These are phyloP conservation scores for Azolla pinnata DNA, from an alignment of 75 land plant species.

Conservation along the genomic window DNA sequence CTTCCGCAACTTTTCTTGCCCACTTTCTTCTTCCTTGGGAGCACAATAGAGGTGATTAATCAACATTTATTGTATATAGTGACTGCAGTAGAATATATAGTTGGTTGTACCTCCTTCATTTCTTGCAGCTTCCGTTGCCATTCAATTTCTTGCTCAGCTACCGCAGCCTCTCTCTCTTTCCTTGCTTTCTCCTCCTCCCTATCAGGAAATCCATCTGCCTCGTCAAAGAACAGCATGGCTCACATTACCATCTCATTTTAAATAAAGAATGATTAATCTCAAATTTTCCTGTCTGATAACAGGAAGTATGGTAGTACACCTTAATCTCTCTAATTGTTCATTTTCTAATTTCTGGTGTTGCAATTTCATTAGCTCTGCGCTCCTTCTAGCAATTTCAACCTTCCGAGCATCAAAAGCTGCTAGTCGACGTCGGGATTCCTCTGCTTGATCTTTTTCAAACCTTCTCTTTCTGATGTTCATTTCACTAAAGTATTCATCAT, in stretches of 20 bases:
- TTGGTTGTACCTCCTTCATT: conserved; percentile 5
- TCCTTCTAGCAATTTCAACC: conserved; percentile 17
- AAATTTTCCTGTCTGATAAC: background rate
- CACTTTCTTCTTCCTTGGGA: background rate
- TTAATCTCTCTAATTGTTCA: background rate
- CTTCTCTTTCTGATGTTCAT: conserved; percentile 19
- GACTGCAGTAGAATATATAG: background rate
- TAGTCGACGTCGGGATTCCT: conserved; percentile 7
- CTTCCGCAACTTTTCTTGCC: background rate
- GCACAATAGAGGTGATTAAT: background rate
- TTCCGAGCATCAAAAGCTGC: conserved; percentile 12
- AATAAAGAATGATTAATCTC: background rate
- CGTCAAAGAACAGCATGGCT: conserved; percentile 10
- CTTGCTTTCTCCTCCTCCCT: conserved; percentile 17
- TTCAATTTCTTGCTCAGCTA: background rate
- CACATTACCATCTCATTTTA: background rate
- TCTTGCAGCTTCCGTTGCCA: background rate
- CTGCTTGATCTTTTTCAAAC: conserved; percentile 26
- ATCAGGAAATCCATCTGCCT: conserved; percentile 10
- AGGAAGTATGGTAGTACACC: background rate
- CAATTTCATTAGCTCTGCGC: conserved; percentile 13
- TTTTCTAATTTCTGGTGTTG: conserved; percentile 12
- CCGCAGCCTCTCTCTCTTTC: conserved; percentile 5
- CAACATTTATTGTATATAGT: background rate
- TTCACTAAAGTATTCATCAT: conserved; percentile 44